phyloP scores from a whole-genome alignment of 2,329 filamentous ascomycete genomes.

The Alternaria metachromatica region DNA sequence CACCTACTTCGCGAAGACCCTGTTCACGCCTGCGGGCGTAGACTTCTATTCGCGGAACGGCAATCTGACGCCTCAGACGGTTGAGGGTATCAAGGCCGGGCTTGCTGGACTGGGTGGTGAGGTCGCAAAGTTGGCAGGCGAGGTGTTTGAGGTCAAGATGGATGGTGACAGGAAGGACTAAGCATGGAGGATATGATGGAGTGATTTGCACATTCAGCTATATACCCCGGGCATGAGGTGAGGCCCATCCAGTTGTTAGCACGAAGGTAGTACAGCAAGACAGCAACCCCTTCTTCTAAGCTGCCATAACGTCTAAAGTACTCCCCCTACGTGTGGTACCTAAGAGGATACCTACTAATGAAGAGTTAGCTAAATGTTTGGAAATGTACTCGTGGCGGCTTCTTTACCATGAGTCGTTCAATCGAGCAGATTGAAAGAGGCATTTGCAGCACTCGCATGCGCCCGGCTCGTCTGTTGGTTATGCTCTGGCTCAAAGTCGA shows the following conservation, averaged over 20 bases:
- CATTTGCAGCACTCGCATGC: slow-evolving; percentile 5
- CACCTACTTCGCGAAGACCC: slow-evolving; percentile 82
- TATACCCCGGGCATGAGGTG: slow-evolving; percentile 17
- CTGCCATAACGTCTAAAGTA: not conserved
- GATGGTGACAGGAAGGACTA: slow-evolving; percentile 32
- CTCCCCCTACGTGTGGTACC: not conserved
- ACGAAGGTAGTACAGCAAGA: not conserved
- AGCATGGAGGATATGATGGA: not conserved
- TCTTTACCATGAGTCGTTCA: not conserved
- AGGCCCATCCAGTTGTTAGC: not conserved
- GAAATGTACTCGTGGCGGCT: not conserved
- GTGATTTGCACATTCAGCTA: not conserved
- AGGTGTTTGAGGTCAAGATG: slow-evolving; percentile 55
- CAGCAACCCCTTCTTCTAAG: not conserved
- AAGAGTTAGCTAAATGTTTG: not conserved
- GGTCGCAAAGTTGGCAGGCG: slow-evolving; percentile 60
- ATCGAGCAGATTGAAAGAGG: slow-evolving; percentile 22
- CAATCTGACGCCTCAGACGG: slow-evolving; percentile 63
- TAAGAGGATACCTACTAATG: not conserved
- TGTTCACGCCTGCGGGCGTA: slow-evolving; percentile 82
- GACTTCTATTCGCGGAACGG: slow-evolving; percentile 75
- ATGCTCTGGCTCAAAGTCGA: slow-evolving; percentile 5
- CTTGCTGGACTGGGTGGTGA: slow-evolving; percentile 59
- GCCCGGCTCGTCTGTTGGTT: not conserved
- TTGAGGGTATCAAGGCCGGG: slow-evolving; percentile 62